phyloP scores from a whole-genome alignment of 257 asterid genomes.

The Nicotiana sylvestris region DNA sequence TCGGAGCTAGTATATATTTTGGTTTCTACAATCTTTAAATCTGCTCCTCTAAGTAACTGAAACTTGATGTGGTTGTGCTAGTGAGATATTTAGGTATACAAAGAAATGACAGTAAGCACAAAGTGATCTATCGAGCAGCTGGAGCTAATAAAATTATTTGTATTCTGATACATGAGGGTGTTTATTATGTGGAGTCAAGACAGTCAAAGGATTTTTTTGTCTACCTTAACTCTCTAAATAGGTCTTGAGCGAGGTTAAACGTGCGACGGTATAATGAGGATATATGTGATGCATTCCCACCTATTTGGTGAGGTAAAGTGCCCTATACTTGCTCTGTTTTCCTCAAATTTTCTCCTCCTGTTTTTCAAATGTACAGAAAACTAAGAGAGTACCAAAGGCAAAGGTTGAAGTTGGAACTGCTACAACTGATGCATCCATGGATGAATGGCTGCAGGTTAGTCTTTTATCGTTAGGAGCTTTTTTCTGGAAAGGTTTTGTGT shows the following conservation, averaged over 20 bases:
- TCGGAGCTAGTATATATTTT: not conserved
- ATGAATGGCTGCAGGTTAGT: constrained; percentile 96
- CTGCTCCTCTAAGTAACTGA: not conserved
- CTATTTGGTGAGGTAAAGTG: not conserved
- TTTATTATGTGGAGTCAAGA: not conserved
- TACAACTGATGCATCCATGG: constrained; percentile 78
- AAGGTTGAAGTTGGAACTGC: constrained; percentile 94
- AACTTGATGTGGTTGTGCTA: not conserved
- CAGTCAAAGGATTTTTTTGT: not conserved
- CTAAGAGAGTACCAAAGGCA: constrained; percentile 72
- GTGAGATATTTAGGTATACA: not conserved
- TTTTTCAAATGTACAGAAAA: constrained; percentile 44
- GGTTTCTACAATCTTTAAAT: not conserved
- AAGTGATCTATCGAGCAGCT: not conserved
- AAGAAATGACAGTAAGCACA: not conserved
- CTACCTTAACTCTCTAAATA: no score
- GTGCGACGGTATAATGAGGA: no score
- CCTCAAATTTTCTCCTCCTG: not conserved
- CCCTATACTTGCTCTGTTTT: not conserved
- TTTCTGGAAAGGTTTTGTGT: not conserved
- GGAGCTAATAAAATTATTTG: not conserved
- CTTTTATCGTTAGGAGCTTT: not conserved
- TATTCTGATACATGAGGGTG: not conserved
- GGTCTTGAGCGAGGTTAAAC: no score
- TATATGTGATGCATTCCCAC: no score